phyloP scores from a whole-genome alignment of 2,329 filamentous ascomycete species.

The Seiridium cupressi region DNA sequence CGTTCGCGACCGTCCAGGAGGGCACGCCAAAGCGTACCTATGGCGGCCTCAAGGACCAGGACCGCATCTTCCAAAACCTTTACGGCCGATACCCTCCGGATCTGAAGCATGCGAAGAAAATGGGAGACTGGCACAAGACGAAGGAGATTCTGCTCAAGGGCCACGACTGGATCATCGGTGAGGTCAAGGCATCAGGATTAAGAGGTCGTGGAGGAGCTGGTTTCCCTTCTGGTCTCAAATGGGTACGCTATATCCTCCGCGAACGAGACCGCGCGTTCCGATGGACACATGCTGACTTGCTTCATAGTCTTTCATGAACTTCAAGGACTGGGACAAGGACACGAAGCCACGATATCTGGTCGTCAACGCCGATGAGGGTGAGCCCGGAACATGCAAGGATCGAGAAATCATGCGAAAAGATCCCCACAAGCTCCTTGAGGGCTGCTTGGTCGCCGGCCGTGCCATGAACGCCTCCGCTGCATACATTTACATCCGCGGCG shows the following conservation, averaged over 20 bases:
- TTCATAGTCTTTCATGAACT: constrained; percentile 97
- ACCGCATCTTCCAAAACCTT: constrained; percentile 98
- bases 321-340: constrained; percentile 99
- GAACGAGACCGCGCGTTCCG: too few species aligned
- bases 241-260: constrained; percentile 55
- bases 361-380: constrained; percentile 97
- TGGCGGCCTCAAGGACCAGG: constrained; percentile 90
- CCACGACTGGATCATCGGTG: constrained; percentile 97
- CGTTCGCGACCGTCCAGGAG: constrained; percentile 80
- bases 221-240: constrained; percentile 98
- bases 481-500: constrained; percentile 99
- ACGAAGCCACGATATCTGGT: constrained; percentile 93
- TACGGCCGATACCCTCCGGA: constrained; percentile 92
- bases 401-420: constrained; percentile 99
- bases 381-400: constrained; percentile 99
- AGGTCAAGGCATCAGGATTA: constrained; percentile 94
- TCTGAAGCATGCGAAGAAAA: constrained; percentile 92
- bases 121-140: constrained; percentile 99
- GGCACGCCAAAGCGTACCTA: constrained; percentile 68
- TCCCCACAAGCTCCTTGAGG: constrained; percentile 97
- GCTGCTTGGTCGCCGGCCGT: constrained; percentile 90
- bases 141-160: constrained; percentile 98
- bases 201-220: constrained; percentile 95
- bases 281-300: not conserved
- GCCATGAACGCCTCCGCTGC: constrained; percentile 99